Evolutionary conservation across 1,284 basidiomycete genomes (phyloP), one percentile per base, ranked within the genome.

Genomic region (Cutaneotrichosporon mucoides): DNA sequence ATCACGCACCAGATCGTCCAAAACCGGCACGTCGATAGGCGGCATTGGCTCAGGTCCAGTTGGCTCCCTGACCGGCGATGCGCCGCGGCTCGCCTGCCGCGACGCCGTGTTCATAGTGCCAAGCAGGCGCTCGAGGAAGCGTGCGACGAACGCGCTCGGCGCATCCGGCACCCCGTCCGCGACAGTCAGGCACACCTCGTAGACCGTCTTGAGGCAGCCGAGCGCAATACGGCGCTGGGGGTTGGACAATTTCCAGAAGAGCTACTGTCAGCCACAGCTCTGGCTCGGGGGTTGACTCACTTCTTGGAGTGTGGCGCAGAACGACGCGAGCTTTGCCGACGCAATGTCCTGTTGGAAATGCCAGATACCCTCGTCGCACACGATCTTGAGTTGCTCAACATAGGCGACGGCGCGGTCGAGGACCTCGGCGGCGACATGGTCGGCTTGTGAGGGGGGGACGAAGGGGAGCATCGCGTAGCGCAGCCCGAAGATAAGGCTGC

Each of bases 301-400:
- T 24, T 24, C 46, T n/a, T 50, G 55, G 13, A 50, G 15, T 15
- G 33, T 56, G 24, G 37, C 55, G 13, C 38, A 48, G 33, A 50
- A 49, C 6, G 46, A 15, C n/a, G 55, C 55, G 33, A 41, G 46
- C 34, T 56, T 56, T 24, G 47, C 55, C 10, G 40, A 43, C 10
- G 55, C 55, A 56, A 56, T 56, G 41, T 56, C 55, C 46, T 56
- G 55, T 47, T 56, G 55, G 40, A 50, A 56, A 6, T 13, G 12
- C 55, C 55, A 56, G 6, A 36, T 49, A 34, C 55, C 55, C 7
- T 50, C 24, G 40, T 50, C 47, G 6, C 38, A 40, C 9, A 56
- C 55, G 15, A 49, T 16, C 13, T 44, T 15, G 37, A 56, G 15
- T 33, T 41, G 24, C 10, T 49, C 55, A 5, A 56, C 12, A 12